Evolutionary conservation across 768 basidiomycete genomes (phyloP), one percentile per base, ranked within the genome.

Genomic region (Phanerodontia chrysosporium): DNA sequence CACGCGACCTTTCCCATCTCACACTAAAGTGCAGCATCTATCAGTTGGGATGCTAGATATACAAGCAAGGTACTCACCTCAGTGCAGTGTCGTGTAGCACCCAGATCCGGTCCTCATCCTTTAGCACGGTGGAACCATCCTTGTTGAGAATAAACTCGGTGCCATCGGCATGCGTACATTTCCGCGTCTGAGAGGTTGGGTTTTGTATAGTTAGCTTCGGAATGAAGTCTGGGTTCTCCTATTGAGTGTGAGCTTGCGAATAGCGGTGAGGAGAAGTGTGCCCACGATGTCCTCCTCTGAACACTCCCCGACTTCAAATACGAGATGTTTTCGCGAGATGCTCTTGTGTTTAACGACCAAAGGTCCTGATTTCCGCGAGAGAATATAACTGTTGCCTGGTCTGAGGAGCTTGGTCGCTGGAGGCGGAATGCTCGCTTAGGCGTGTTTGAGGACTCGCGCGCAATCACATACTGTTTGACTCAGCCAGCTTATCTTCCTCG

Each of bases 291-390:
- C 78, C 39, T 83, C 81, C 14, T 67, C 62, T 1, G 80, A 71
- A 55, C 78, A 86, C 3, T 72, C 61, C 1, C 78, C 84, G 3
- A 91, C 84, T 5, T 73, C 71, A 57, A 92, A 80, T 49, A 76
- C 70, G 49, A 82, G 83, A 62, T 89, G 85, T 22, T 81, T 73
- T 28, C 78, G 76, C 0, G 89, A 91, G 48, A 92, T 77, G 67
- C 83, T 86, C 66, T 84, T 84, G 72, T 76, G 78, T 59, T 79
- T 80, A 48, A 91, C 72, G 3, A 76, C 28, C 1, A 92, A 72
- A 0, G 75, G 74, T 45, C 60, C 70, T 1, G 77, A 81, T 69
- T 82, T 86, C 44, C 90, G 76, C 16, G 88, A 87, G 0, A 91
- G 63, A 0, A 65, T 36, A 58, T 89, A 85, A 13, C 74, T 74